Conservation (phyloP, 129 eudicot genomes). For the Chrysanthemum makinoi region DNA sequence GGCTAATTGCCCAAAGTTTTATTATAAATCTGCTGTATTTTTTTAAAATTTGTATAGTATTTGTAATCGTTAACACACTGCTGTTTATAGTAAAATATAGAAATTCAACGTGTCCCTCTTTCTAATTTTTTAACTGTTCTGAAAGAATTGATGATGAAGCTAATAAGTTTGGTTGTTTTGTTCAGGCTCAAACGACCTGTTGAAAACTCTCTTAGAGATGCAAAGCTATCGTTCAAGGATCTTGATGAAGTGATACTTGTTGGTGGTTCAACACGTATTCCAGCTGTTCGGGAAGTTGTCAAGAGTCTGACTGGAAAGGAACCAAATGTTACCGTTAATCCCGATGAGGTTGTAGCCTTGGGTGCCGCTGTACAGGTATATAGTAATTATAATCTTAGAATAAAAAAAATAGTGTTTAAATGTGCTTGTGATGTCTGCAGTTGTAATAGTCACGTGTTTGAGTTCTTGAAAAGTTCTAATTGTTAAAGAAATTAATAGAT, state of each 20-base stretch:
- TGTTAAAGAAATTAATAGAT: too few relatives aligned
- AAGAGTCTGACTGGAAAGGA: conserved; percentile 89
- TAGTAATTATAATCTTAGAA: too few relatives aligned
- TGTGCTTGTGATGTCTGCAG: too few relatives aligned
- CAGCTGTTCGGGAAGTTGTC: conserved; percentile 94
- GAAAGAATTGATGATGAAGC: not conserved
- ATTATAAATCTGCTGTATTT: not conserved
- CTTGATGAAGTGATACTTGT: conserved; percentile 96
- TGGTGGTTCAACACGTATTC: conserved; percentile 99
- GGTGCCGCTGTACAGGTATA: too few relatives aligned
- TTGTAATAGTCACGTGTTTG: too few relatives aligned
- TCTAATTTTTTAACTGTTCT: not conserved
- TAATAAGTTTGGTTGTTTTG: not conserved
- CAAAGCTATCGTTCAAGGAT: conserved; percentile 80
- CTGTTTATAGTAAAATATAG: not conserved
- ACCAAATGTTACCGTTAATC: conserved; percentile 46
- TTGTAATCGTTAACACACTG: not conserved
- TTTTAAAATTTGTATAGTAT: not conserved
- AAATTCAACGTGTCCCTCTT: not conserved
- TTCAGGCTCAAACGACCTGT: conserved; percentile 86
- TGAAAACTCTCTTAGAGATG: conserved; percentile 89
- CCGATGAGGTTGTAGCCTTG: conserved; percentile 28
- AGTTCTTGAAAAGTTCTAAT: too few relatives aligned
- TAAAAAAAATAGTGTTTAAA: too few relatives aligned
- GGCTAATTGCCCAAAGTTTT: not conserved